Evolutionary conservation across 2,329 filamentous ascomycete genomes (phyloP), one percentile per base, ranked within the genome.

Genomic region (Alternaria hordeiaustralica): DNA sequence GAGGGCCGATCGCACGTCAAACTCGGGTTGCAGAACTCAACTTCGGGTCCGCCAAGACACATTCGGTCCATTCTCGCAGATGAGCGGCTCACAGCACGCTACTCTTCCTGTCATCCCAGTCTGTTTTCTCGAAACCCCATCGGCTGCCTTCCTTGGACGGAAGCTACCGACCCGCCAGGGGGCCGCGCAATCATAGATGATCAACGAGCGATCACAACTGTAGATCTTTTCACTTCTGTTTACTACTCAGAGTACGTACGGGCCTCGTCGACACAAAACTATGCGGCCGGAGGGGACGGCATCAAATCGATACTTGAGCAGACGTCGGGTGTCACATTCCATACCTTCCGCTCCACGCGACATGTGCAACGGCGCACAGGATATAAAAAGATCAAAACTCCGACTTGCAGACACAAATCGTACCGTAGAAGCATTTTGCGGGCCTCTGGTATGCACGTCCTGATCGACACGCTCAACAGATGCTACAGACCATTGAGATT

Each of bases 141-240:
- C 71, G 71, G 71, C 62, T 67, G 64, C 55, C 63, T 68, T 62
- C 64, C 71, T 67, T 64, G 66, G 41, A 59, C 70, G 70, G 71
- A 66, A 68, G 64, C 68, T 73, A 55, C 70, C 70, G 69, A 71
- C 46, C 69, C 69, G 65, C 63, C 63, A 65, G 63, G 66, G 66
- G 56, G 66, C 67, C 69, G 68, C 68, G 71, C 69, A 71, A 70
- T 69, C 71, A 69, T 60, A 45, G 58, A 64, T 60, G 60, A 65
- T 64, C 68, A 67, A 62, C 56, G 33, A 67, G 65, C 61, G 57
- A 65, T 63, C 65, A 64, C 50, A 18, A 55, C 44, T 45, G 70
- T 66, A 66, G 72, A 72, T 73, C 67, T 54, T 47, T 57, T 55
- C 41, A 51, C 20, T 41, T 55, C 45, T 58, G 56, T 64, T 58